Evolutionary conservation across 176 grass and related monocot species (phyloP).

Genomic region (Coix lacrymajobi): DNA sequence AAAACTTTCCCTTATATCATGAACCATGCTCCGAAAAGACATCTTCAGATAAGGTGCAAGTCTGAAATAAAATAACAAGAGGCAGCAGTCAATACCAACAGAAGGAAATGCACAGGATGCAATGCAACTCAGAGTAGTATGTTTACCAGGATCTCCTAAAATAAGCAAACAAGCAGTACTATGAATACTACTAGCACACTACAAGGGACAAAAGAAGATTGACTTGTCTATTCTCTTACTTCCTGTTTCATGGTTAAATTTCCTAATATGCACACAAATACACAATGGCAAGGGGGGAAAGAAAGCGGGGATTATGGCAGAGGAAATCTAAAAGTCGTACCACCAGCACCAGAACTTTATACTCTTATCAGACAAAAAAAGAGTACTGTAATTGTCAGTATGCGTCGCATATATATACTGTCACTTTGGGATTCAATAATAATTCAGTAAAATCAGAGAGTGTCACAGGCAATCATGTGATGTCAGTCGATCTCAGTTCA

Average conservation of each 20-base stretch:
- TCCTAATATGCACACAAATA: not conserved
- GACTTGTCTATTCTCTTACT: not conserved
- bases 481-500: slow-evolving; percentile 3
- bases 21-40: slow-evolving; percentile 66
- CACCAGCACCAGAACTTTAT: not conserved
- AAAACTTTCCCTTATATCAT: slow-evolving; percentile 62
- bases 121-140: not conserved
- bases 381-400: not conserved
- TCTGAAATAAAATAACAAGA: slow-evolving; percentile 18
- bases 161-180: not conserved
- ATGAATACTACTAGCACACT: not conserved
- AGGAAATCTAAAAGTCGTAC: not conserved
- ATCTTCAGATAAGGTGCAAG: slow-evolving; percentile 26
- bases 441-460: not conserved
- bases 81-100: not conserved
- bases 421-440: not conserved
- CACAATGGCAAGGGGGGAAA: not conserved
- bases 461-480: slow-evolving; percentile 3
- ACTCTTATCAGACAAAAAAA: not conserved
- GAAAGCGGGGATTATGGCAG: not conserved
- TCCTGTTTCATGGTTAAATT: not conserved
- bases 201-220: not conserved
- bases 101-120: not conserved
- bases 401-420: not conserved
- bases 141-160: not conserved